These are phyloP conservation scores for Orobanche coerulescens DNA, from an alignment of 257 asterid species.

Conservation along the genomic window DNA sequence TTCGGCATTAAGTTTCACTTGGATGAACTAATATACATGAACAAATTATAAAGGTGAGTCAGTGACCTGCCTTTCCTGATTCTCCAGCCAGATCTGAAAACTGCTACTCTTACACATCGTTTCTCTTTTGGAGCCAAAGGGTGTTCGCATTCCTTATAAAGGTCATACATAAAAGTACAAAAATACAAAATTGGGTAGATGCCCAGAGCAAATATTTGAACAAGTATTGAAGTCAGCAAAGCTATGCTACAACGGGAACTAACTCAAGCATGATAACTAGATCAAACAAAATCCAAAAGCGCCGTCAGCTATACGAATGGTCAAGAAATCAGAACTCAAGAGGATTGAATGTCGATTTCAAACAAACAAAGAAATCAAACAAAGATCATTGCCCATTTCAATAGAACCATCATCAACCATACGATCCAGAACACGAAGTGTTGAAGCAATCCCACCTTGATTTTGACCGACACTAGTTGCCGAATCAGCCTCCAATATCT, in stretches of 20 bases:
- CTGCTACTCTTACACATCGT: constrained; percentile 58
- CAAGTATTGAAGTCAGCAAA: background rate
- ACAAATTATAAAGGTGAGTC: constrained; percentile 6
- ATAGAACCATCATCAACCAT: too few species aligned
- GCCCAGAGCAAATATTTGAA: background rate
- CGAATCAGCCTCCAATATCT: too few species aligned
- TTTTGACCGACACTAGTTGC: too few species aligned
- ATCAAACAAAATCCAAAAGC: background rate
- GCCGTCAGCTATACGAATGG: background rate
- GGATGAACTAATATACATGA: constrained; percentile 15
- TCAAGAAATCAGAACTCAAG: constrained; percentile 9
- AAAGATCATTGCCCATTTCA: too few species aligned
- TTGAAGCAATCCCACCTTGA: too few species aligned
- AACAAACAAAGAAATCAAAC: too few species aligned
- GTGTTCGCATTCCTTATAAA: constrained; percentile 73
- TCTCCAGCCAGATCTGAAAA: constrained; percentile 95
- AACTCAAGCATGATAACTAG: constrained; percentile 14
- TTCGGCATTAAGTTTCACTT: constrained; percentile 14
- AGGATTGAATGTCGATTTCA: background rate
- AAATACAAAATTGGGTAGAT: constrained; percentile 15
- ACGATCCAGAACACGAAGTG: too few species aligned
- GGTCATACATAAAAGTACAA: constrained; percentile 23
- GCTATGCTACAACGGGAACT: constrained; percentile 16
- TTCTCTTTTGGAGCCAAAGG: constrained; percentile 56
- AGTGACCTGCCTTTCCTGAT: constrained; percentile 69